Percentiles rank a stretch among this genome's conserved stretches.
These are phyloP conservation scores for Aspergillus leporis DNA, from an alignment of 495 filamentous ascomycete species.

Conservation along the genomic window DNA sequence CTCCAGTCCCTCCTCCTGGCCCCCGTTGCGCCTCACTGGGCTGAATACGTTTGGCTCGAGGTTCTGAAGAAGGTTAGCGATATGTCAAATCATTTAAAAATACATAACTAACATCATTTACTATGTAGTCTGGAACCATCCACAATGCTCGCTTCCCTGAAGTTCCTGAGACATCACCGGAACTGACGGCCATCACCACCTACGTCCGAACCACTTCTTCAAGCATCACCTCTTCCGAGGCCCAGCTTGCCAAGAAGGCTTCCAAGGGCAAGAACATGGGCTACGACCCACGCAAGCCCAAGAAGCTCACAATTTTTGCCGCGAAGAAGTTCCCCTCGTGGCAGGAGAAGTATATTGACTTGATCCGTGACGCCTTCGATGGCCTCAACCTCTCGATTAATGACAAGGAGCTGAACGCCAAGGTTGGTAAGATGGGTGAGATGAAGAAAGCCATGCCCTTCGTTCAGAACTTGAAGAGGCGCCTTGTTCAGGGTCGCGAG, in stretches of 20 bases:
- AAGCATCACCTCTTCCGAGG: conserved; percentile 86
- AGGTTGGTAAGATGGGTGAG: conserved; percentile 77
- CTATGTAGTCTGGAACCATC: conserved; percentile 56
- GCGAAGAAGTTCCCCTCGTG: conserved; percentile 78
- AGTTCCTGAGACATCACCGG: conserved; percentile 59
- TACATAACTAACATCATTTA: conserved; percentile 21
- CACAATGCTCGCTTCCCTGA: conserved; percentile 78
- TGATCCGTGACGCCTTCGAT: conserved; percentile 68
- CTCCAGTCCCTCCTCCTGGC: conserved; percentile 81
- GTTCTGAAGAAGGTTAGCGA: conserved; percentile 69
- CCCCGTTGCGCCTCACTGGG: conserved; percentile 88
- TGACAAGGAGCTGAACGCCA: conserved; percentile 75
- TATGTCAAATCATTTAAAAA: neutral
- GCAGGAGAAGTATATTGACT: conserved; percentile 89
- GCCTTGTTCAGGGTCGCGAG: conserved; percentile 61
- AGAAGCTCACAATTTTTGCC: conserved; percentile 85
- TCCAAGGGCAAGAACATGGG: conserved; percentile 79
- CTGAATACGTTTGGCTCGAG: conserved; percentile 91
- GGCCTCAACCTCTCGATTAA: conserved; percentile 57
- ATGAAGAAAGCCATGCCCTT: conserved; percentile 99
- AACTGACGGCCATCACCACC: conserved; percentile 71
- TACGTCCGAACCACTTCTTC: conserved; percentile 77
- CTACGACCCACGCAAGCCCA: conserved; percentile 88
- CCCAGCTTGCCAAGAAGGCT: conserved; percentile 74
- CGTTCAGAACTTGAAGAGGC: conserved; percentile 80